Conservation (phyloP, 140 eudicot genomes). For the Erigeron philadelphicus region DNA sequence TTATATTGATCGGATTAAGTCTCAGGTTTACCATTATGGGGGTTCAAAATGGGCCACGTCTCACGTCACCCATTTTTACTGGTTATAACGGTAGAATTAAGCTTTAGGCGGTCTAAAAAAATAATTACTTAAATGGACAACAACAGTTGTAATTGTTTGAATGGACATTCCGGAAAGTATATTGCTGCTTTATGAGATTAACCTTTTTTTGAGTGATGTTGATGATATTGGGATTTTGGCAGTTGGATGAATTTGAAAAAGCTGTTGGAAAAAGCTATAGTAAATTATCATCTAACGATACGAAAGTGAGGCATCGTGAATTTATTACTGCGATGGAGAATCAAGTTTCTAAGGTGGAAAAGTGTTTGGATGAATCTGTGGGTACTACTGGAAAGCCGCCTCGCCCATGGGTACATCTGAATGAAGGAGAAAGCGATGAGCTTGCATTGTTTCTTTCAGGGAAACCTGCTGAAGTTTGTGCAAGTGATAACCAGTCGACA, state of each 20-base stretch:
- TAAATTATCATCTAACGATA: conserved; percentile 39
- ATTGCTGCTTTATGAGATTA: neutral
- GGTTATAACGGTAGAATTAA: too few relatives aligned
- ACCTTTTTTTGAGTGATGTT: neutral
- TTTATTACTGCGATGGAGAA: conserved; percentile 60
- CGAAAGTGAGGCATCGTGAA: conserved; percentile 56
- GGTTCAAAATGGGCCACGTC: too few relatives aligned
- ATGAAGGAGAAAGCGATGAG: conserved; percentile 78
- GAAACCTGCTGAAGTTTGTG: conserved; percentile 19
- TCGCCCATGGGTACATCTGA: conserved; percentile 70
- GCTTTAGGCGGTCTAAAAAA: too few relatives aligned
- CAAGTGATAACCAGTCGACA: conserved; percentile 24
- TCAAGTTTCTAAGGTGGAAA: conserved; percentile 53
- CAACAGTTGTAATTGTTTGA: too few relatives aligned
- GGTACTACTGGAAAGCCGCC: conserved; percentile 63
- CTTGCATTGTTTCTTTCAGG: conserved; percentile 79
- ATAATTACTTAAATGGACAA: neutral
- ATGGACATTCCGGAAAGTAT: neutral
- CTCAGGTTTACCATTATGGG: too few relatives aligned
- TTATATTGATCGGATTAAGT: too few relatives aligned
- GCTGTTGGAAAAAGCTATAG: conserved; percentile 58
- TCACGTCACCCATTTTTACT: too few relatives aligned
- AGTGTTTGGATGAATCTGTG: conserved; percentile 43
- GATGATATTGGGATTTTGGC: conserved; percentile 21
- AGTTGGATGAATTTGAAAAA: conserved; percentile 80